These are phyloP conservation scores for Sabuloglossum arenarium DNA, from an alignment of 495 filamentous ascomycete genomes.

Conservation along the genomic window DNA sequence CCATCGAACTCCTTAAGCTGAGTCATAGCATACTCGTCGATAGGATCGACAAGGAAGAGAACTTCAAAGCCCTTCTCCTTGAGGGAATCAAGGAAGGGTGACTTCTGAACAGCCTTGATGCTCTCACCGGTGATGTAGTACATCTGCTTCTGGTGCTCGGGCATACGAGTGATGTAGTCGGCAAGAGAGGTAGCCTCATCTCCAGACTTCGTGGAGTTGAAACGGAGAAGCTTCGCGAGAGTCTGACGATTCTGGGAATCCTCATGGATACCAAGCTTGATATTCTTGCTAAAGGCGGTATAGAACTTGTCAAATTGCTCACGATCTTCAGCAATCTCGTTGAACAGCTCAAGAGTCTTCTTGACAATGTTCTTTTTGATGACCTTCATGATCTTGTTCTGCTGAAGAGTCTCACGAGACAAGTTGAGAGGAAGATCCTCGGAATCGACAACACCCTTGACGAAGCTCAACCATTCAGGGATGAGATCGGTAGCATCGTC, in stretches of 20 bases:
- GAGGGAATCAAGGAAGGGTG: constrained; percentile 94
- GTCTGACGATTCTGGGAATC: constrained; percentile 87
- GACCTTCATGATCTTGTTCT: constrained; percentile 99
- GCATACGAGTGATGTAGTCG: constrained; percentile 97
- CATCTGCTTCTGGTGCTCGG: constrained; percentile 98
- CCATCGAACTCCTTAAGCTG: constrained; percentile 99
- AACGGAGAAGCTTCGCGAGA: constrained; percentile 96
- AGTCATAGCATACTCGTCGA: constrained; percentile 99
- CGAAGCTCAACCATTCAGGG: constrained; percentile 95
- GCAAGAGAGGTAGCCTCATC: constrained; percentile 84
- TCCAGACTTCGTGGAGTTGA: constrained; percentile 95
- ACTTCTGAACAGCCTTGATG: constrained; percentile 92
- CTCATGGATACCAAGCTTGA: constrained; percentile 99
- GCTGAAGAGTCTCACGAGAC: constrained; percentile 98
- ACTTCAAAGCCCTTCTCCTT: constrained; percentile 99
- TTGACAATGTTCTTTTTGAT: constrained; percentile 99
- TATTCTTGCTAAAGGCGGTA: constrained; percentile 97
- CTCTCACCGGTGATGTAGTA: constrained; percentile 99
- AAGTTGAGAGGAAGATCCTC: constrained; percentile 98
- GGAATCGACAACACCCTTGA: constrained; percentile 99
- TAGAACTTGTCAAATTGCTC: constrained; percentile 99
- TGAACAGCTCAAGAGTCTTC: constrained; percentile 99
- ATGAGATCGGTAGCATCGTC: constrained; percentile 98
- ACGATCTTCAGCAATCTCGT: constrained; percentile 95
- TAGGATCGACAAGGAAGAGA: constrained; percentile 96